phyloP scores from a whole-genome alignment of 1,139 yeast genomes.

The Protomyces arabidopsidicola region DNA sequence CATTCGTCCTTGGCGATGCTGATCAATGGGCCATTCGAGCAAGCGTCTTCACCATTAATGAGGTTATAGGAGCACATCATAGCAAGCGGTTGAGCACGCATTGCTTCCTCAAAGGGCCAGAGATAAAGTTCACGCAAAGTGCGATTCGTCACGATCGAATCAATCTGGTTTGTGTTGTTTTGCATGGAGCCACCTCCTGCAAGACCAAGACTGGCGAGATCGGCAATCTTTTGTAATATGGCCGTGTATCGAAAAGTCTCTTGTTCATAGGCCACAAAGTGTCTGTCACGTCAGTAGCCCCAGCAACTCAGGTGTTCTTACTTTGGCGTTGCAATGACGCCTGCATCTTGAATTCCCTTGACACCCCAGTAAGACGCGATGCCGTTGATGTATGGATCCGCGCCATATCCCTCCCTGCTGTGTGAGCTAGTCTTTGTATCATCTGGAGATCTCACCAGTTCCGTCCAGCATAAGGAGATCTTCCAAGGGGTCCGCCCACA shows the following conservation, averaged over 20 bases:
- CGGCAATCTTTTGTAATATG: neutral
- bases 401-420: conserved; percentile 51
- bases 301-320: conserved; percentile 34
- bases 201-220: neutral
- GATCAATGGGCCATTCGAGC: conserved; percentile 56
- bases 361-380: conserved; percentile 49
- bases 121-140: conserved; percentile 60
- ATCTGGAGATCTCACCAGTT: conserved; percentile 41
- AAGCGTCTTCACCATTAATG: conserved; percentile 56
- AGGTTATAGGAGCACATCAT: conserved; percentile 60
- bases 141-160: conserved; percentile 51
- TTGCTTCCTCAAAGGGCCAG: conserved; percentile 59
- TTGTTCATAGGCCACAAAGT: conserved; percentile 57
- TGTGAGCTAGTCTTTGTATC: neutral
- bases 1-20: conserved; percentile 55
- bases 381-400: conserved; percentile 59
- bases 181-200: neutral
- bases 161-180: conserved; percentile 34
- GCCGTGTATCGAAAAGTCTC: conserved; percentile 52
- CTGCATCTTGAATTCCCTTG: conserved; percentile 52
- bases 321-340: conserved; percentile 55
- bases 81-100: conserved; percentile 59
- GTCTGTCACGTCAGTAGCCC: neutral
- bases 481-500: conserved; percentile 47
- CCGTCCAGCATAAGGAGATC: conserved; percentile 62